A percentile compares a stretch with the other conserved stretches of the same genome.
These are phyloP conservation scores for Colletotrichum orchidophilum DNA, from an alignment of 2,329 filamentous ascomycete species.

Conservation along the genomic window DNA sequence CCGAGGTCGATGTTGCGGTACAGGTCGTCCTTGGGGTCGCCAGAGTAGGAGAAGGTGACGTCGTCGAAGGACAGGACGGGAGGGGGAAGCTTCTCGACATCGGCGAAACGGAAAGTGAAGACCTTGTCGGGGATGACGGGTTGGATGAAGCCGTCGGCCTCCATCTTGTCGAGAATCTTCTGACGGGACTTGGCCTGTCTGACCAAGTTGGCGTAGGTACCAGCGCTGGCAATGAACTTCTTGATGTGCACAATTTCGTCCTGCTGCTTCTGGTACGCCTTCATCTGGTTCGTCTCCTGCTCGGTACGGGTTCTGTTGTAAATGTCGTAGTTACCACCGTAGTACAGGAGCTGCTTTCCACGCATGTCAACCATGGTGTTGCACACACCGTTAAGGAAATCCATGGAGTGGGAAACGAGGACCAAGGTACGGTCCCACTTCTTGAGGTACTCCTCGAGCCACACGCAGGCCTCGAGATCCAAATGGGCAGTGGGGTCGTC, in stretches of 20 bases:
- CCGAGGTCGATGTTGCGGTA: slow-evolving; percentile 97
- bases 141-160: slow-evolving; percentile 98
- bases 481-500: slow-evolving; percentile 99
- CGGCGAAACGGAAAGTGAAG: slow-evolving; percentile 98
- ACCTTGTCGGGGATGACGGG: slow-evolving; percentile 85
- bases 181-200: slow-evolving; percentile 98
- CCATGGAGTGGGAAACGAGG: slow-evolving; percentile 96
- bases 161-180: slow-evolving; percentile 99
- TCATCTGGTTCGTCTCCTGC: slow-evolving; percentile 98
- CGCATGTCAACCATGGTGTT: slow-evolving; percentile 99
- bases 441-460: slow-evolving; percentile 99
- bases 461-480: slow-evolving; percentile 99
- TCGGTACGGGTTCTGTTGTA: slow-evolving; percentile 94
- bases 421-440: slow-evolving; percentile 99
- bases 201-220: slow-evolving; percentile 99
- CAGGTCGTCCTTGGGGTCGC: slow-evolving; percentile 86
- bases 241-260: slow-evolving; percentile 99
- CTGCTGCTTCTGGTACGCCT: slow-evolving; percentile 98
- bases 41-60: slow-evolving; percentile 98
- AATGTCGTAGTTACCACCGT: slow-evolving; percentile 99
- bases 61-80: slow-evolving; percentile 96
- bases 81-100: slow-evolving; percentile 98
- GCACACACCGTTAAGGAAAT: slow-evolving; percentile 99
- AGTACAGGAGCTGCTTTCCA: slow-evolving; percentile 88
- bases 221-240: slow-evolving; percentile 99